Evolutionary conservation across 1,284 basidiomycete species (phyloP).

Genomic region (Moniliella sp.): DNA sequence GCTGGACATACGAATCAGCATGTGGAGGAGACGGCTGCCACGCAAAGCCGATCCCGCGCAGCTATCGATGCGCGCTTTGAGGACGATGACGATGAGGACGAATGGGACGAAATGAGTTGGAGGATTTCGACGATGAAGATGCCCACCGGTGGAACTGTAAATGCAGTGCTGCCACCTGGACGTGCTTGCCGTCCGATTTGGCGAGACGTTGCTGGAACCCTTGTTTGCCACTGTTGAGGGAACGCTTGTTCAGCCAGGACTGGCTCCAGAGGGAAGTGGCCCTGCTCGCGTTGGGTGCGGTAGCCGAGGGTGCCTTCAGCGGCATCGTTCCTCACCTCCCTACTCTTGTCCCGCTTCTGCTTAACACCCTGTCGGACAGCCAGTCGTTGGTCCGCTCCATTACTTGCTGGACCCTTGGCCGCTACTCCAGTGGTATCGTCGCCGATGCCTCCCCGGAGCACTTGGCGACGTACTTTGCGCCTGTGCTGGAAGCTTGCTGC

Average conservation of each 20-base stretch:
- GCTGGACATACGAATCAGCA: constrained; percentile 46
- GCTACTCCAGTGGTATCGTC: constrained; percentile 83
- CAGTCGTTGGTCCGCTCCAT: constrained; percentile 96
- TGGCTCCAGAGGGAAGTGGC: constrained; percentile 90
- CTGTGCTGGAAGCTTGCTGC: constrained; percentile 87
- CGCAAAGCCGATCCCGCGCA: constrained; percentile 21
- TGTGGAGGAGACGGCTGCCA: constrained; percentile 4
- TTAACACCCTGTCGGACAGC: constrained; percentile 67
- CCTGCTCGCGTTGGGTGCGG: constrained; percentile 82
- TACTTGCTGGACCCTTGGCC: constrained; percentile 96
- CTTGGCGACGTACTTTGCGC: constrained; percentile 70
- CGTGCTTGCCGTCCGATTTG: constrained; percentile 80
- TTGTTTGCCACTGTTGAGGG: constrained; percentile 71
- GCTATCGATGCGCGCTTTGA: constrained; percentile 37
- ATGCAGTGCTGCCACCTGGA: constrained; percentile 94
- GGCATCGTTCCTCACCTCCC: constrained; percentile 82
- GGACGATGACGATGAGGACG: constrained; percentile 65
- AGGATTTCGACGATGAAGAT: constrained; percentile 88
- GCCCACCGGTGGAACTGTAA: constrained; percentile 98
- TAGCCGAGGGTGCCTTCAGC: constrained; percentile 95
- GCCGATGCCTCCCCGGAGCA: constrained; percentile 62
- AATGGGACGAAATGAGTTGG: too few species aligned
- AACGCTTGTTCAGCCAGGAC: constrained; percentile 73
- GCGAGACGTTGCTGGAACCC: constrained; percentile 62
- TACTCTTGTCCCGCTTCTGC: constrained; percentile 72